Percentiles rank a stretch among this genome's conserved stretches.
Conservation (phyloP, 2,329 filamentous ascomycete species). For the Epichloe uncinata region DNA sequence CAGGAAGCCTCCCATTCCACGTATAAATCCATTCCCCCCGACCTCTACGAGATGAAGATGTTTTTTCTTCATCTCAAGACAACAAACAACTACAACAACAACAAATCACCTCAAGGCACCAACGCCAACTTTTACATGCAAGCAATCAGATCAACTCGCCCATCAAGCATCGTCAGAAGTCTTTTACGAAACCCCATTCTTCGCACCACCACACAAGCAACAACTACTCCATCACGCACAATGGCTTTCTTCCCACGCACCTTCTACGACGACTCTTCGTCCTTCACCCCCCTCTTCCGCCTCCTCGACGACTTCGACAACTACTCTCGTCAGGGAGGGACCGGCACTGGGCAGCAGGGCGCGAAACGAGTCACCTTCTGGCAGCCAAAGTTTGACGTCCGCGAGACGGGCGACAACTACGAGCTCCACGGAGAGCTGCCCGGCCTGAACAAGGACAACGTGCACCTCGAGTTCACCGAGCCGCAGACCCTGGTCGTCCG, state of each 20-base stretch:
- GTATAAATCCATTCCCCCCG: conserved; percentile 2
- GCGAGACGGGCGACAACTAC: conserved; percentile 50
- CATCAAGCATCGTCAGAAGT: conserved; percentile 12
- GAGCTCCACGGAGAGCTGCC: conserved; percentile 67
- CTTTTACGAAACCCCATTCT: conserved; percentile 11
- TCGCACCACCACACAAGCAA: conserved; percentile 8
- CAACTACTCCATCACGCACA: conserved; percentile 19
- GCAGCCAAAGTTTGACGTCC: conserved; percentile 60
- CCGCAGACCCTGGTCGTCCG: conserved; percentile 53
- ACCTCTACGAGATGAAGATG: too few relatives aligned
- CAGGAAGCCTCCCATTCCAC: background rate
- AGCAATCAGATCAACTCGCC: conserved; percentile 12
- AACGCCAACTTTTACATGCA: conserved; percentile 9
- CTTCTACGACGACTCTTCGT: conserved; percentile 34
- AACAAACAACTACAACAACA: background rate
- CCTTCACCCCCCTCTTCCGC: conserved; percentile 42
- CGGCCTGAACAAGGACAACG: conserved; percentile 55
- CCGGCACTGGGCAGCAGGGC: conserved; percentile 6
- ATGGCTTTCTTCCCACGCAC: conserved; percentile 49
- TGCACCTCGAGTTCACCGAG: conserved; percentile 64
- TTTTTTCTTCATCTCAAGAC: background rate
- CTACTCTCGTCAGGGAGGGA: conserved; percentile 25
- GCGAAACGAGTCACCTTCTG: conserved; percentile 30
- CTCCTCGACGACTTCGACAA: conserved; percentile 45
- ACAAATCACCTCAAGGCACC: too few relatives aligned